Percentiles rank a stretch among this genome's conserved stretches.
These are phyloP conservation scores for Lactarius indigo DNA, from an alignment of 768 basidiomycete species.

Conservation along the genomic window DNA sequence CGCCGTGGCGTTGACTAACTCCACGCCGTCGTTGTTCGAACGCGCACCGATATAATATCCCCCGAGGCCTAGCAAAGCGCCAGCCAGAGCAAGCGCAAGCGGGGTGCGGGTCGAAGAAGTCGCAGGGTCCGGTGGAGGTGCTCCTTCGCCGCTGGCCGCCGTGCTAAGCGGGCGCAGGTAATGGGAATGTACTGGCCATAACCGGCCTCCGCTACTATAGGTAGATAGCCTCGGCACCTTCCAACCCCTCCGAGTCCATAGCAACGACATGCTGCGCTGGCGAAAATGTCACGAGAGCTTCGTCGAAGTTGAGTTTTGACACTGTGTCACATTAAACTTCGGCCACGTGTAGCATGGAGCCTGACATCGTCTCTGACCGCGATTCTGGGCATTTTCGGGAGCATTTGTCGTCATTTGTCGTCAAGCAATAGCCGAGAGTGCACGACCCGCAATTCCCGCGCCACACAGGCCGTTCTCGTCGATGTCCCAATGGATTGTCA, in stretches of 20 bases:
- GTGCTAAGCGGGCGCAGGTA: neutral
- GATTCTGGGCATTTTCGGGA: too few species aligned
- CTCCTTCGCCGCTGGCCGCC: neutral
- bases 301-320: neutral
- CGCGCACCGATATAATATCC: constrained; percentile 19
- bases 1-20: neutral
- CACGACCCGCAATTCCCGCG: neutral
- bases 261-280: constrained; percentile 1
- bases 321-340: too few species aligned
- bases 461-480: neutral
- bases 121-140: neutral
- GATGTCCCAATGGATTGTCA: neutral
- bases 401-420: too few species aligned
- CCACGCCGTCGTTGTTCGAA: neutral
- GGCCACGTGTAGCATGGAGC: too few species aligned
- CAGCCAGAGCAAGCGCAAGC: constrained; percentile 5
- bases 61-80: constrained; percentile 9
- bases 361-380: too few species aligned
- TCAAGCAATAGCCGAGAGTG: too few species aligned
- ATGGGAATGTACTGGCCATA: too few species aligned
- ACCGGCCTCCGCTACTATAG: neutral
- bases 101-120: neutral
- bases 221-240: neutral
- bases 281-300: neutral
- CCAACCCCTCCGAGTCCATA: neutral